Conservation (phyloP, 257 asterid species). For the Nicotiana otophora region DNA sequence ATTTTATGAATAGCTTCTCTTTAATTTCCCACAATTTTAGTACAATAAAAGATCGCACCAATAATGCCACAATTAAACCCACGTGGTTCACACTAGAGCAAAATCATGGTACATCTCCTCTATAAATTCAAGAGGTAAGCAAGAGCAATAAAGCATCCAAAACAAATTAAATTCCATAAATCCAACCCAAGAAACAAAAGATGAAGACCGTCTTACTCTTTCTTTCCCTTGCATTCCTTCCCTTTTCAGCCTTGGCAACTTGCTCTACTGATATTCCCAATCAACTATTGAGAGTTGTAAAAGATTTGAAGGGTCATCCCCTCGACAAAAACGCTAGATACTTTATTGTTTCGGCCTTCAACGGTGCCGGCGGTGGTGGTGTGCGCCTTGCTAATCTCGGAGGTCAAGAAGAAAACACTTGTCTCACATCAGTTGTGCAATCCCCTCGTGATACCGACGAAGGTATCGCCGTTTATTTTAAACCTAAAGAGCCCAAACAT, state of each 20-base stretch:
- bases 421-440: background rate
- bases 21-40: too few species aligned
- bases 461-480: background rate
- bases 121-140: background rate
- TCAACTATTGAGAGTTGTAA: background rate
- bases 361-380: background rate
- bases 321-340: background rate
- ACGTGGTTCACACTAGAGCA: background rate
- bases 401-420: background rate
- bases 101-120: background rate
- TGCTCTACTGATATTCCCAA: background rate
- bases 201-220: background rate
- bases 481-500: background rate
- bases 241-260: background rate
- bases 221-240: background rate
- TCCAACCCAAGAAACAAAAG: background rate
- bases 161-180: background rate
- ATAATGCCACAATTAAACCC: too few species aligned
- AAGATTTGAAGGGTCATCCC: background rate
- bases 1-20: background rate
- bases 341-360: background rate
- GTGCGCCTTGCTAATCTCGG: background rate
- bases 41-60: too few species aligned
- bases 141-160: background rate
- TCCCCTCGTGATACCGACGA: background rate